phyloP scores from a whole-genome alignment of 441 rosid species.

The Jatropha podagrica region DNA sequence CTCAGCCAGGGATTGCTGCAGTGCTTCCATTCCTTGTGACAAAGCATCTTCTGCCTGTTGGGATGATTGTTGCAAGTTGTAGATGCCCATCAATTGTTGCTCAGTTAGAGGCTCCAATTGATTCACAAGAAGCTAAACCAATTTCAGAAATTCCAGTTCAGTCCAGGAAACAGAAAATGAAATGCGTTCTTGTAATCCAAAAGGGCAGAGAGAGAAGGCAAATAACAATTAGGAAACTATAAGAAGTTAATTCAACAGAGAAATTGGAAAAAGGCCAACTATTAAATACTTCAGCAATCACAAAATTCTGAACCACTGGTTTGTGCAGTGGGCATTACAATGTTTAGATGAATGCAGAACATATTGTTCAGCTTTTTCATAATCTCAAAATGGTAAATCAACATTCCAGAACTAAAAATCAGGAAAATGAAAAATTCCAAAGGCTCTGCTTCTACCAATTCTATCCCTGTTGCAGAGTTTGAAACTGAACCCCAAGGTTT shows the following conservation, averaged over 20 bases:
- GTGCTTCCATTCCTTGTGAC: conserved; percentile 88
- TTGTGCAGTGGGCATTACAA: background rate
- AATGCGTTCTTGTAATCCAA: background rate
- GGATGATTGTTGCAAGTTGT: conserved; percentile 77
- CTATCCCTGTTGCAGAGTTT: background rate
- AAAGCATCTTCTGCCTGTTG: conserved; percentile 87
- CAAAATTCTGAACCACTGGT: background rate
- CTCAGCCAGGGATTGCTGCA: conserved; percentile 82
- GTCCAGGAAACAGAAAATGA: conserved; percentile 10
- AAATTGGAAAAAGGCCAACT: background rate
- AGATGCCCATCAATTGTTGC: conserved; percentile 59
- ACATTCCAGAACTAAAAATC: background rate
- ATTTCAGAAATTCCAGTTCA: conserved; percentile 15
- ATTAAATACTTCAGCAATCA: background rate
- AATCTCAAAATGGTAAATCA: background rate
- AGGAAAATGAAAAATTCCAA: background rate
- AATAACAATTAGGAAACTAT: background rate
- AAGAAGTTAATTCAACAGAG: background rate
- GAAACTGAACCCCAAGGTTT: background rate
- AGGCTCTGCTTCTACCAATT: background rate
- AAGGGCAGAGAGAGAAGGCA: background rate
- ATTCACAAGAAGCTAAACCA: conserved; percentile 63
- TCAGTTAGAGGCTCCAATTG: conserved; percentile 89
- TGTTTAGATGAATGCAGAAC: background rate
- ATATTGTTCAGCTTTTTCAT: background rate